Evolutionary conservation across 164 flowering plant species (phyloP), one percentile per base, ranked within the genome.

Genomic region (Stephania japonica): DNA sequence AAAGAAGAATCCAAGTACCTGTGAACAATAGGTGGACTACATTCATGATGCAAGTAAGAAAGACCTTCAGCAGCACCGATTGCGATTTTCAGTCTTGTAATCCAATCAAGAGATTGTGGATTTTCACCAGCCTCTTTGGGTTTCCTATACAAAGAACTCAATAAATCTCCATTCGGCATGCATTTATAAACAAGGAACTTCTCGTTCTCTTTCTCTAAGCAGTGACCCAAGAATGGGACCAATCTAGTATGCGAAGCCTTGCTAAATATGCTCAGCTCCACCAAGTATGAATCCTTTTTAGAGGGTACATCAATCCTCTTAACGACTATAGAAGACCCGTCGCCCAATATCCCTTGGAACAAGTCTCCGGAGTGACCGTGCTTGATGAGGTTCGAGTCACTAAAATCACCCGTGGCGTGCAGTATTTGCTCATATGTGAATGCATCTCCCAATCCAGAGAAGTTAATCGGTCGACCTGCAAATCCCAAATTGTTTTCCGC

Each of bases 71-170:
- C 98, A 65, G 93, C 90, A 79, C 98, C 99, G 27, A 75, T 85
- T 38, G 99, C 99, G 79, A 94, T 91, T 79, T 94, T 94, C 69
- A 94, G 78, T 79, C 99, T 88, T 18, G 95, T 94, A 78, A 94
- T 94, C 99, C 99, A 94, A 83, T 94, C 99, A 79, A 94, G 79
- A 47, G 99, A 92, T 84, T 90, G 90, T 71, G 89, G 81, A 75
- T 85, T 79, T 61, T 88, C 96, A 68, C 89, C 92, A 24, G 84
- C 94, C 4, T 72, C 68, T 56, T 67, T 80, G 56, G 63, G 75
- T 77, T 87, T 88, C 82, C 81, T 85, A 83, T 79, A 84, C 83
- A 94, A 86, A 53, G 95, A 85, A 79, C 85, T 88, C 27, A 93
- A 85, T 83, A 94, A 76, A 75, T 94, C 99, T 65, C 91, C 86